phyloP scores from a whole-genome alignment of 768 basidiomycete genomes.

The Trametes cinnabarina region DNA sequence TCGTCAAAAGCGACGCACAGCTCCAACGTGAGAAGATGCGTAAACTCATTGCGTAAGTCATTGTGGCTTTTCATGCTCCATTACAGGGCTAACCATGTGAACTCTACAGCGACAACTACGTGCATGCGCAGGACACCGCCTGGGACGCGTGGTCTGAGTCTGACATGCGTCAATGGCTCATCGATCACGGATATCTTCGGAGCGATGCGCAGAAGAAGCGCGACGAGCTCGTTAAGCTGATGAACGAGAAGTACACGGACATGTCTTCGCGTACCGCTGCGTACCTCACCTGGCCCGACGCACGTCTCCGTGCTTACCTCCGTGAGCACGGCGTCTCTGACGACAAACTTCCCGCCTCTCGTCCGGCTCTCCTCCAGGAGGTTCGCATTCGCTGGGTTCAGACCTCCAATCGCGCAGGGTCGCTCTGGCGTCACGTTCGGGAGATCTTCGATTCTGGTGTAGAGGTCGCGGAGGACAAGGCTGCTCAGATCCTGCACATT shows the following conservation, averaged over 20 bases:
- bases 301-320: slow-evolving; percentile 86
- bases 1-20: slow-evolving; percentile 72
- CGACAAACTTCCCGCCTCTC: slow-evolving; percentile 55
- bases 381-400: slow-evolving; percentile 79
- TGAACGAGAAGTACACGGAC: slow-evolving; percentile 59
- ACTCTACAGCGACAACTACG: slow-evolving; percentile 61
- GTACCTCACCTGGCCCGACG: slow-evolving; percentile 91
- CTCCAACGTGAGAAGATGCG: slow-evolving; percentile 72
- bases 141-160: slow-evolving; percentile 73
- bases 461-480: slow-evolving; percentile 72
- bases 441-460: slow-evolving; percentile 67
- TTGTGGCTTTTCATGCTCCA: neutral
- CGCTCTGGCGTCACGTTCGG: slow-evolving; percentile 56
- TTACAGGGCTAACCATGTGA: neutral
- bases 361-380: slow-evolving; percentile 83
- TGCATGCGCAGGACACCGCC: slow-evolving; percentile 54
- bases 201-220: slow-evolving; percentile 58
- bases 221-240: slow-evolving; percentile 72
- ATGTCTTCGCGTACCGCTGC: slow-evolving; percentile 42
- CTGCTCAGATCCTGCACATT: slow-evolving; percentile 43
- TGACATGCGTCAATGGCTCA: slow-evolving; percentile 70
- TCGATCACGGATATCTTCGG: slow-evolving; percentile 65
- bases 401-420: slow-evolving; percentile 53
- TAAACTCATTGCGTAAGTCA: slow-evolving; percentile 61
- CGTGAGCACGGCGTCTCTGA: slow-evolving; percentile 75